These are phyloP conservation scores for Podospora pseudoanserina DNA, from an alignment of 495 filamentous ascomycete genomes.

Conservation along the genomic window DNA sequence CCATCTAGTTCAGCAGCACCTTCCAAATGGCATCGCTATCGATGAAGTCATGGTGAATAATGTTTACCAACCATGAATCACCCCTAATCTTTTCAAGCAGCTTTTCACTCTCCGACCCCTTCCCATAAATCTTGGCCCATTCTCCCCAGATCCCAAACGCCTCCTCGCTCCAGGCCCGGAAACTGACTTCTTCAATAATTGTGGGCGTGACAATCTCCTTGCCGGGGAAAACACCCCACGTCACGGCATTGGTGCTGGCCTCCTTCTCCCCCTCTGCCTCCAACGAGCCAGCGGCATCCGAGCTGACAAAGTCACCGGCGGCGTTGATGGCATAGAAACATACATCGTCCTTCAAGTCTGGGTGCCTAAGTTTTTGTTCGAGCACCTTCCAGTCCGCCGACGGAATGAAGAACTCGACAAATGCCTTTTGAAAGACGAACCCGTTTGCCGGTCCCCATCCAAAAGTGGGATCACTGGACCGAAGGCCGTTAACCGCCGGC, in stretches of 20 bases:
- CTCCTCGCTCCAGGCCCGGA: conserved; percentile 92
- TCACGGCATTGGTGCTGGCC: conserved; percentile 81
- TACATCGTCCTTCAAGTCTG: conserved; percentile 58
- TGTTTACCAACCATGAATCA: conserved; percentile 82
- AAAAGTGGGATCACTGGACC: conserved; percentile 71
- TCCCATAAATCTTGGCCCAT: conserved; percentile 81
- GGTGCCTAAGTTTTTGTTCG: conserved; percentile 53
- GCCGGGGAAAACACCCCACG: conserved; percentile 92
- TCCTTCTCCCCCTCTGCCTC: conserved; percentile 35
- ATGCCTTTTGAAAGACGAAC: conserved; percentile 97
- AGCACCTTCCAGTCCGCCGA: conserved; percentile 63
- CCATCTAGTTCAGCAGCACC: conserved; percentile 37
- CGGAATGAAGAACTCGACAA: conserved; percentile 92
- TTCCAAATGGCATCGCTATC: conserved; percentile 64
- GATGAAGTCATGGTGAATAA: conserved; percentile 81
- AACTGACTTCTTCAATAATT: conserved; percentile 95
- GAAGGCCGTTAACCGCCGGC: conserved; percentile 83
- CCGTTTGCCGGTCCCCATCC: conserved; percentile 93
- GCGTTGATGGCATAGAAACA: conserved; percentile 82
- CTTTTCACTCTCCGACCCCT: conserved; percentile 59
- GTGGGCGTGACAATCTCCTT: conserved; percentile 98
- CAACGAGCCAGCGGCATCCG: conserved; percentile 38
- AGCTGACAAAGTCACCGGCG: conserved; percentile 66
- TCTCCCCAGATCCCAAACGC: conserved; percentile 93
- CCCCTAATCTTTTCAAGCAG: conserved; percentile 62